A percentile compares a stretch with the other conserved stretches of the same genome.
Conservation (phyloP, 108 stramenopile genomes). For the Conticribra weissflogii region DNA sequence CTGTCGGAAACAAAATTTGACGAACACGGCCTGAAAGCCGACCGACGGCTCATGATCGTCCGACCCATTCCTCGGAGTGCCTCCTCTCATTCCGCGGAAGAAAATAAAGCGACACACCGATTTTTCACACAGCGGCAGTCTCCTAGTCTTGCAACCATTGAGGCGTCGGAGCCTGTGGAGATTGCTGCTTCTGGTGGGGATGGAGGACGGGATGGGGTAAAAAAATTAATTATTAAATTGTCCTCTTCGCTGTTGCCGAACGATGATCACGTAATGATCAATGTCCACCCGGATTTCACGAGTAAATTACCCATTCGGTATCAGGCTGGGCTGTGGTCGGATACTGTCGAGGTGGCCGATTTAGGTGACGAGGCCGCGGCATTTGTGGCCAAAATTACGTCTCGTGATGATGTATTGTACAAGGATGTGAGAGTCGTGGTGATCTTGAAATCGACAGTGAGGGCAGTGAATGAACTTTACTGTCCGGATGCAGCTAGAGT, state of each 20-base stretch:
- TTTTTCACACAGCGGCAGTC: slow-evolving; percentile 83
- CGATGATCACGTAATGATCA: slow-evolving; percentile 7
- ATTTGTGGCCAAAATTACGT: slow-evolving; percentile 60
- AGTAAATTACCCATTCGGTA: slow-evolving; percentile 23
- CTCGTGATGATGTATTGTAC: slow-evolving; percentile 31
- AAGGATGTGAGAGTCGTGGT: slow-evolving; percentile 64
- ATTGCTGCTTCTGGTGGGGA: too few relatives aligned
- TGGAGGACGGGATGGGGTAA: not conserved
- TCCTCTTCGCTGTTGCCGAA: slow-evolving; percentile 2
- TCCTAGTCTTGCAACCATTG: slow-evolving; percentile 67
- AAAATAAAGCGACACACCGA: slow-evolving; percentile 57
- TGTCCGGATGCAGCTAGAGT: slow-evolving; percentile 55
- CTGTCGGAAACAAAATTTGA: slow-evolving; percentile 50
- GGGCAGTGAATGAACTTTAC: slow-evolving; percentile 48
- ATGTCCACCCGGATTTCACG: slow-evolving; percentile 16
- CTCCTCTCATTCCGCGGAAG: not conserved
- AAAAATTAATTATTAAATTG: slow-evolving; percentile 13
- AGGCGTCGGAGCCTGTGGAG: slow-evolving; percentile 23
- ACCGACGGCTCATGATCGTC: slow-evolving; percentile 73
- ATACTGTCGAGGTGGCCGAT: slow-evolving; percentile 67
- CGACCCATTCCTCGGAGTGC: not conserved
- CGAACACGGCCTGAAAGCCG: slow-evolving; percentile 56
- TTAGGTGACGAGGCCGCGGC: slow-evolving; percentile 77
- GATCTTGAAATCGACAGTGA: slow-evolving; percentile 20
- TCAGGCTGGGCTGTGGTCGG: slow-evolving; percentile 69